These are phyloP conservation scores for Sicyos baderoa DNA, from an alignment of 306 rosid species.

Conservation along the genomic window DNA sequence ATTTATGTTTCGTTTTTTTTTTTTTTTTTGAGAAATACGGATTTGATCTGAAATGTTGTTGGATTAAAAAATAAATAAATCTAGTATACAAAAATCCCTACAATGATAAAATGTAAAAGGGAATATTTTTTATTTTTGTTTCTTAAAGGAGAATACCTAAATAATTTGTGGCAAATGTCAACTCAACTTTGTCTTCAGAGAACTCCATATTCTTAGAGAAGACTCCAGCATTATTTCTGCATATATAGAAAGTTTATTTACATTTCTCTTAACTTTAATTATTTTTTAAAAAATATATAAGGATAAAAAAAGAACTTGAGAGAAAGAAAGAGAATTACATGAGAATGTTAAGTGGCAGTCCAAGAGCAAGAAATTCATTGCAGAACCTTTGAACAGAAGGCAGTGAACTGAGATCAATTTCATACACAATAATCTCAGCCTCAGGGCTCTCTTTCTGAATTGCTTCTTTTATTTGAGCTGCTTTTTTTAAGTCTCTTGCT, in stretches of 20 bases:
- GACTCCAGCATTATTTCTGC: constrained; percentile 89
- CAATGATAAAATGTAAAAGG: too few species aligned
- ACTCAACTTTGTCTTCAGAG: constrained; percentile 84
- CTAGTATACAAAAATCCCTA: too few species aligned
- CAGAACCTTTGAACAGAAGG: constrained; percentile 71
- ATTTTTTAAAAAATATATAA: too few species aligned
- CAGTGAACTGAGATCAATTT: constrained; percentile 83
- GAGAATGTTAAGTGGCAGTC: constrained; percentile 74
- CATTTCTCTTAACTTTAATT: background rate
- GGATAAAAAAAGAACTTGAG: background rate
- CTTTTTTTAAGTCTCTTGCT: constrained; percentile 71
- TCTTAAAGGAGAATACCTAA: constrained; percentile 42
- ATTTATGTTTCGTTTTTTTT: too few species aligned
- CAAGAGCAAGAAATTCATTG: constrained; percentile 53
- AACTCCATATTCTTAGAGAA: constrained; percentile 70
- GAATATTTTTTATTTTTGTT: too few species aligned
- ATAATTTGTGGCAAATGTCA: constrained; percentile 96
- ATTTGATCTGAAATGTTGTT: too few species aligned
- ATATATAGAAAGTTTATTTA: background rate
- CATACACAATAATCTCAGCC: constrained; percentile 59
- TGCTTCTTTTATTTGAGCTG: constrained; percentile 45
- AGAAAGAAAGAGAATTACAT: constrained; percentile 38
- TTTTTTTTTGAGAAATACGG: too few species aligned
- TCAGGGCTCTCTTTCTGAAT: constrained; percentile 60
- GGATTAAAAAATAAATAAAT: too few species aligned